A percentile compares a stretch with the other conserved stretches of the same genome.
These are phyloP conservation scores for Penicillium sp. DNA, from an alignment of 2,329 filamentous ascomycete genomes.

Conservation along the genomic window DNA sequence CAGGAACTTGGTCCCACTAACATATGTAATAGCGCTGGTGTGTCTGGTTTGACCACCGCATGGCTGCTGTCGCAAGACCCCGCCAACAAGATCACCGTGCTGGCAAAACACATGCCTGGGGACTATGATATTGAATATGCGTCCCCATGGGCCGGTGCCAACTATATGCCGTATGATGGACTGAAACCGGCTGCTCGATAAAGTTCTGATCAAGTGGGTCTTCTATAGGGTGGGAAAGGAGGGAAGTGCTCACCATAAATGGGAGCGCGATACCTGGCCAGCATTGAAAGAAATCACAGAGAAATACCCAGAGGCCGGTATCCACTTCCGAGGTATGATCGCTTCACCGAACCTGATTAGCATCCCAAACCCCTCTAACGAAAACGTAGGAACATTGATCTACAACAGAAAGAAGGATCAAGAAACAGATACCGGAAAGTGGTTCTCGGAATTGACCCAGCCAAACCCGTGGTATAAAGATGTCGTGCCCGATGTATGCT, in stretches of 20 bases:
- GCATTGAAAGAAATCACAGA: slow-evolving; percentile 53
- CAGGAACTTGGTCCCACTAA: slow-evolving; percentile 5
- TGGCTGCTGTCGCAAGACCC: slow-evolving; percentile 51
- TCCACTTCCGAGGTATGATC: slow-evolving; percentile 62
- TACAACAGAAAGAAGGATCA: slow-evolving; percentile 59
- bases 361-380: neutral
- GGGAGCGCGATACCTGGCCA: slow-evolving; percentile 58
- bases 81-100: slow-evolving; percentile 55
- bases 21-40: slow-evolving; percentile 47
- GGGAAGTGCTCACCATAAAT: slow-evolving; percentile 37
- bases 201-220: slow-evolving; percentile 1
- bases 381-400: slow-evolving; percentile 40
- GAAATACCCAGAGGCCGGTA: slow-evolving; percentile 65
- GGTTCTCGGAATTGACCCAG: slow-evolving; percentile 59
- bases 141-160: slow-evolving; percentile 80
- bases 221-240: slow-evolving; percentile 31
- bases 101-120: slow-evolving; percentile 84
- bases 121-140: slow-evolving; percentile 88
- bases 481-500: slow-evolving; percentile 57
- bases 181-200: neutral
- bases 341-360: neutral
- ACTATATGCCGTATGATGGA: slow-evolving; percentile 58
- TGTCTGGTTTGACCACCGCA: slow-evolving; percentile 58
- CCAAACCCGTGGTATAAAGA: slow-evolving; percentile 65
- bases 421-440: slow-evolving; percentile 44